Conservation (phyloP, 1,139 yeast genomes). For the Hyphopichia burtonii region DNA sequence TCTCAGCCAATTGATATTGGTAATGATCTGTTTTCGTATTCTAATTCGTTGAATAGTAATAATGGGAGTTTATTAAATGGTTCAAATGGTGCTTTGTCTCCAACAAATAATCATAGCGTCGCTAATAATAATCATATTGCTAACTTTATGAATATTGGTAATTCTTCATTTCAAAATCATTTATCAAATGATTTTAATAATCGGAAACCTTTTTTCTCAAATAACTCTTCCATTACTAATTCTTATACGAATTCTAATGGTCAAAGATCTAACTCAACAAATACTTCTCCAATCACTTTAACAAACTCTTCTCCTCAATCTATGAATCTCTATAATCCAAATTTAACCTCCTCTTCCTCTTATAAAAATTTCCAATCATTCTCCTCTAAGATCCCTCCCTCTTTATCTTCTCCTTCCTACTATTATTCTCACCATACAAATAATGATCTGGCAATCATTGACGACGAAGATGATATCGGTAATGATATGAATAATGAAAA, state of each 20-base stretch:
- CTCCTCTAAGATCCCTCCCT: slow-evolving; percentile 15
- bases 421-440: slow-evolving; percentile 5
- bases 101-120: not conserved
- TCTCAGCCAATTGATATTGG: slow-evolving; percentile 16
- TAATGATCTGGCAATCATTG: slow-evolving; percentile 37
- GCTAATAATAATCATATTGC: slow-evolving; percentile 6
- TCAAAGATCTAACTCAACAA: slow-evolving; percentile 12
- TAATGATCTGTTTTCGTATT: not conserved
- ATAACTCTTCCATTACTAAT: not conserved
- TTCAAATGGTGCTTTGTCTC: slow-evolving; percentile 3
- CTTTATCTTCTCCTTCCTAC: slow-evolving; percentile 11
- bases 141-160: slow-evolving; percentile 7
- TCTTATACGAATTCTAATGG: not conserved
- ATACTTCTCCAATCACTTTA: slow-evolving; percentile 14
- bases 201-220: slow-evolving; percentile 1
- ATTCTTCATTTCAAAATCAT: not conserved
- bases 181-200: slow-evolving; percentile 2
- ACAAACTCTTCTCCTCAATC: slow-evolving; percentile 13
- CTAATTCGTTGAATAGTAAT: not conserved
- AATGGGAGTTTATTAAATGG: not conserved
- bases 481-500: slow-evolving; percentile 22
- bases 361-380: slow-evolving; percentile 13
- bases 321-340: slow-evolving; percentile 4
- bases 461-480: slow-evolving; percentile 35
- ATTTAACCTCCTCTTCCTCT: slow-evolving; percentile 7